Evolutionary conservation across 345 rosid species (phyloP).

Genomic region (Citropsis articulata): DNA sequence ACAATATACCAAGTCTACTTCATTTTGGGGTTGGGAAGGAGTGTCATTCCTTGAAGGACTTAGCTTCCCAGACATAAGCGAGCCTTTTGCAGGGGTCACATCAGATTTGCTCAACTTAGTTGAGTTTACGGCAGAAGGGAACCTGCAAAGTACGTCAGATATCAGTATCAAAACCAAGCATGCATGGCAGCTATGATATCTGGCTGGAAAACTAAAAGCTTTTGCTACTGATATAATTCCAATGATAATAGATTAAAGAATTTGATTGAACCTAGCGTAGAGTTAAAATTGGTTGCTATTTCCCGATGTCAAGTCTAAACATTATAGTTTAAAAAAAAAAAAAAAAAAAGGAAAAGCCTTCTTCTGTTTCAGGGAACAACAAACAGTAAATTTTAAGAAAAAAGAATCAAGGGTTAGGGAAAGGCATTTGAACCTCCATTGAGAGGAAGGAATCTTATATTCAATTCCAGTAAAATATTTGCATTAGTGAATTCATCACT

Average conservation of each 20-base stretch:
- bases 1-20: constrained; percentile 63
- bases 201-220: neutral
- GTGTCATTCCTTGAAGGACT: constrained; percentile 41
- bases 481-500: neutral
- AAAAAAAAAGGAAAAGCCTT: neutral
- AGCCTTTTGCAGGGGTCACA: constrained; percentile 68
- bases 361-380: neutral
- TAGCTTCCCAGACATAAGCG: constrained; percentile 44
- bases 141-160: constrained; percentile 40
- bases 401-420: neutral
- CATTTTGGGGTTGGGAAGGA: constrained; percentile 39
- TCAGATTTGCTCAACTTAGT: constrained; percentile 52
- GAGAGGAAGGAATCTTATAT: neutral
- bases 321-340: neutral
- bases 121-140: constrained; percentile 65
- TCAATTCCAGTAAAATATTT: neutral
- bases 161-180: constrained; percentile 10
- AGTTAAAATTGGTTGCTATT: neutral
- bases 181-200: neutral
- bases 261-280: neutral
- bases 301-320: neutral
- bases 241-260: neutral
- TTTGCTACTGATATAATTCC: neutral
- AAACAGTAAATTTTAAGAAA: neutral
- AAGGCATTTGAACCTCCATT: neutral